Evolutionary conservation across 495 filamentous ascomycete genomes (phyloP), one percentile per base, ranked within the genome.

Genomic region (Astrothelium subdiscretum): DNA sequence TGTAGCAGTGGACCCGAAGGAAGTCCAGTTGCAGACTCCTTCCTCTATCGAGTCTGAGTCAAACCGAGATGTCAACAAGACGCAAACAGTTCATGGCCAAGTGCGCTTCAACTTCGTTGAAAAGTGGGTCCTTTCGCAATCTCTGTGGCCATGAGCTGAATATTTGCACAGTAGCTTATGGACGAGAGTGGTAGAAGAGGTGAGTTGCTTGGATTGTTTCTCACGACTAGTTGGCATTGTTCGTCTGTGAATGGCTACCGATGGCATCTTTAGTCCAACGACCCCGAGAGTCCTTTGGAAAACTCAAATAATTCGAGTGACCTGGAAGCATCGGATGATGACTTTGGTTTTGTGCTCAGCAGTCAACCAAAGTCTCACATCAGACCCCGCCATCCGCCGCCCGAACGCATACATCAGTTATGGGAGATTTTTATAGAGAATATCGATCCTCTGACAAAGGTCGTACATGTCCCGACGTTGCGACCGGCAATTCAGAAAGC

Each of bases 361-460:
- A 48, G 57, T 32, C 54, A 48, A 57, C 15, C 35, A 48, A 59
- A 44, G 2, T 40, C 59, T 8, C 59, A 48, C 57, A 59, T 27
- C 26, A 59, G 57, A 29, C 43, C 54, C 32, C 10, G 54, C 29
- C 76, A 78, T 60, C 76, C 76, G 2, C 43, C 70, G 2, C 68
- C 76, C 12, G 65, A 69, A 10, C 66, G 65, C n/a, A 72, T 75
- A 3, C 63, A 27, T 3, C 29, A 44, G 26, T 75, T 72, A 59
- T 77, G 83, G 82, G 57, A 78, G 72, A 29, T 70, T 69, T 60
- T 69, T 68, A 65, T 72, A 71, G 69, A 81, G 66, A 67, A 79
- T 51, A 69, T 84, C 18, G 88, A 92, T 73, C 87, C 88, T 1
- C 73, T 83, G 11, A 78, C 88, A 57, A 86, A 90, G 61, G 85